A percentile compares a stretch with the other conserved stretches of the same genome.
phyloP scores from a whole-genome alignment of 306 rosid genomes.

The Quercus wislizeni region DNA sequence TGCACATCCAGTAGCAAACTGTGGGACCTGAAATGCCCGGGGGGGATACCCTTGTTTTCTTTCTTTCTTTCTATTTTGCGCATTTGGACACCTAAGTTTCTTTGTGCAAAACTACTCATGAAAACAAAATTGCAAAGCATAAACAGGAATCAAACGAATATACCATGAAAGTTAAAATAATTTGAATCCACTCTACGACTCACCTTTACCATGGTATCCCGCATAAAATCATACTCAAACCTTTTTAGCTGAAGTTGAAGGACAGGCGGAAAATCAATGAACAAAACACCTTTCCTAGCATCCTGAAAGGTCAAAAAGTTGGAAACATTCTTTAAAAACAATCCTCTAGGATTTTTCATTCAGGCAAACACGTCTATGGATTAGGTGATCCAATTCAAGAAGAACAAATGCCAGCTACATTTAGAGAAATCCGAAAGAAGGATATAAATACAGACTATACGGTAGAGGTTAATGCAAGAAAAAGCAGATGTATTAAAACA shows the following conservation, averaged over 20 bases:
- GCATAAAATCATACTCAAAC: slow-evolving; percentile 35
- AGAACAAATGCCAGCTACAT: not conserved
- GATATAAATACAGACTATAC: not conserved
- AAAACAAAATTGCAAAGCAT: not conserved
- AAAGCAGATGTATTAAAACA: not conserved
- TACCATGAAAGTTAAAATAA: not conserved
- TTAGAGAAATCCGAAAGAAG: not conserved
- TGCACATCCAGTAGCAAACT: not conserved
- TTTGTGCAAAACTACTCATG: not conserved
- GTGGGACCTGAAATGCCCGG: not conserved
- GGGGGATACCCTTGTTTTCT: not conserved
- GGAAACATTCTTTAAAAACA: not conserved
- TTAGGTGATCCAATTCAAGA: not conserved
- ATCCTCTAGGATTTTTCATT: not conserved
- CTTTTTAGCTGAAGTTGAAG: slow-evolving; percentile 96
- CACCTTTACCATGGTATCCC: slow-evolving; percentile 94
- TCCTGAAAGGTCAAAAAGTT: slow-evolving; percentile 47
- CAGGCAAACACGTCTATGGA: not conserved
- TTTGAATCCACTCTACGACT: slow-evolving; percentile 24
- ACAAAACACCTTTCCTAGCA: slow-evolving; percentile 91
- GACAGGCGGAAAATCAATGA: slow-evolving; percentile 95
- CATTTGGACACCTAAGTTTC: not conserved
- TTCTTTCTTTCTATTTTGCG: not conserved
- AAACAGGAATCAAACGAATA: not conserved
- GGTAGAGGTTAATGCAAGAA: not conserved